Evolutionary conservation across 257 asterid genomes (phyloP).

Genomic region (Gentiana straminea): DNA sequence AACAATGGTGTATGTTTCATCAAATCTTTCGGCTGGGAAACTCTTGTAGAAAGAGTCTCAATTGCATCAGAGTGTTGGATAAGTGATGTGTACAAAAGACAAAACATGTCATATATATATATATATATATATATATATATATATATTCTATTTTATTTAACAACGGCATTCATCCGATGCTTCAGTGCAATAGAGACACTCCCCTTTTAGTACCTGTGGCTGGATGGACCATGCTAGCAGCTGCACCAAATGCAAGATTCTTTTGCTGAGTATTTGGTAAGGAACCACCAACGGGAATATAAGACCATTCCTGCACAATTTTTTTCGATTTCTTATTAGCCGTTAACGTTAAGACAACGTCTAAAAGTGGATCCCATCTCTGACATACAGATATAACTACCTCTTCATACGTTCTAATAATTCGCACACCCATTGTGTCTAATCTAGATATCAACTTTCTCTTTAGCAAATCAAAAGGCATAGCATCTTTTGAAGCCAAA

Average conservation of each 20-base stretch:
- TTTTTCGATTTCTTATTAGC: no score
- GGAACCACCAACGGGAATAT: conserved; percentile 98
- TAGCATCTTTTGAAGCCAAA: conserved; percentile 89
- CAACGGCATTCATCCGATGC: no score
- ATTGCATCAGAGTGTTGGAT: no score
- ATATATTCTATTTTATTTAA: no score
- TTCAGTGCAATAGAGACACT: no score
- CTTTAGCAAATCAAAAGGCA: conserved; percentile 85
- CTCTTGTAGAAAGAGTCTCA: no score
- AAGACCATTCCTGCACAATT: conserved; percentile 84
- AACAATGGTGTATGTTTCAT: not conserved
- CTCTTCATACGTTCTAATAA: conserved; percentile 75
- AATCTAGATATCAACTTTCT: conserved; percentile 75
- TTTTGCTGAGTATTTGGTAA: conserved; percentile 92
- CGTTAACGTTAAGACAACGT: no score
- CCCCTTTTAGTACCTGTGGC: conserved; percentile 62
- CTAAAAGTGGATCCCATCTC: not conserved
- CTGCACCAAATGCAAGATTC: conserved; percentile 99
- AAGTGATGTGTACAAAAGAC: no score
- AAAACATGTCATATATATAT: no score
- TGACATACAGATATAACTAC: conserved; percentile 21
- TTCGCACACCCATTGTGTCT: conserved; percentile 79
- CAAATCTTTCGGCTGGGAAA: not conserved
- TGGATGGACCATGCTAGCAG: conserved; percentile 99
- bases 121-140: no score